phyloP scores from a whole-genome alignment of 2,329 filamentous ascomycete species.

The Hypoxylon sp. region DNA sequence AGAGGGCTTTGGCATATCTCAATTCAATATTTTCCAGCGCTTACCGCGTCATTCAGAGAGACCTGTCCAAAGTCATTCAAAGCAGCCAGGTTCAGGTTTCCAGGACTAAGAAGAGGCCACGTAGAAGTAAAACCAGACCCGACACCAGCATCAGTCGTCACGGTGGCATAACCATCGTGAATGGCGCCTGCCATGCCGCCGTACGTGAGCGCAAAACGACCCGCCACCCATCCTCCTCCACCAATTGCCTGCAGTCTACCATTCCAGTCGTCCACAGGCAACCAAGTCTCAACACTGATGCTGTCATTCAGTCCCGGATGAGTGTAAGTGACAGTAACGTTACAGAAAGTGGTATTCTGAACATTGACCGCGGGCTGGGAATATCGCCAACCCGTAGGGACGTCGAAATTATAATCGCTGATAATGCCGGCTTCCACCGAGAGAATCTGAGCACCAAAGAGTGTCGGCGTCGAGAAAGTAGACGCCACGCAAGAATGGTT shows the following conservation, averaged over 20 bases:
- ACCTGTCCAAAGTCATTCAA: slow-evolving; percentile 46
- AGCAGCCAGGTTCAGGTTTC: slow-evolving; percentile 47
- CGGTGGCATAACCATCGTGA: slow-evolving; percentile 47
- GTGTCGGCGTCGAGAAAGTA: background rate
- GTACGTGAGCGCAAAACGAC: slow-evolving; percentile 30
- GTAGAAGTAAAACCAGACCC: slow-evolving; percentile 3
- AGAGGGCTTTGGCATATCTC: background rate
- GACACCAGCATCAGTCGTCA: slow-evolving; percentile 49
- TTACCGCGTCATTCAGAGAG: slow-evolving; percentile 22
- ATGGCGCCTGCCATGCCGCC: slow-evolving; percentile 44
- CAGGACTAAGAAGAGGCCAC: slow-evolving; percentile 45
- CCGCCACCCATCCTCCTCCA: slow-evolving; percentile 55
- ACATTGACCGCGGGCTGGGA: slow-evolving; percentile 13
- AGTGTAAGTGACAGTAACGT: slow-evolving; percentile 60
- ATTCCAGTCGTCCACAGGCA: slow-evolving; percentile 56
- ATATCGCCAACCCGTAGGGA: slow-evolving; percentile 8
- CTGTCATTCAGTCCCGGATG: slow-evolving; percentile 59
- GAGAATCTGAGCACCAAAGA: slow-evolving; percentile 7
- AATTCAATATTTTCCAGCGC: background rate
- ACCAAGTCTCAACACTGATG: slow-evolving; percentile 56
- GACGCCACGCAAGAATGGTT: background rate
- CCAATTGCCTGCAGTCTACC: slow-evolving; percentile 57
- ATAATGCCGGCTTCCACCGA: slow-evolving; percentile 3
- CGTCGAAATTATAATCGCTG: slow-evolving; percentile 6
- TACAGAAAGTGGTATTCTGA: slow-evolving; percentile 54